These are phyloP conservation scores for Suhomyces taliae DNA, from an alignment of 1,139 yeast genomes.

Conservation along the genomic window DNA sequence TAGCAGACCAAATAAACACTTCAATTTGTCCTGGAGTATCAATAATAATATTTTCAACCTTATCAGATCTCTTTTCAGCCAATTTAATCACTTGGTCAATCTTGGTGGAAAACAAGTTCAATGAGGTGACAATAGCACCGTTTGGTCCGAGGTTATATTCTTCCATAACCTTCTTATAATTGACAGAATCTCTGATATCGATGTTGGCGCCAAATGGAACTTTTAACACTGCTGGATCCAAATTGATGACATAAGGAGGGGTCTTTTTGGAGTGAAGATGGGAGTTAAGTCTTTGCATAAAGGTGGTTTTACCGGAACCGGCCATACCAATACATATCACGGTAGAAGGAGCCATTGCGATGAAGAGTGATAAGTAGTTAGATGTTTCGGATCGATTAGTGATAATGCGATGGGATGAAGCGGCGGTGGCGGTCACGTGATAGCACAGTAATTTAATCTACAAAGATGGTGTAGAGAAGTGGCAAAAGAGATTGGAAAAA, in stretches of 20 bases:
- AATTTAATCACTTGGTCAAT: slow-evolving; percentile 90
- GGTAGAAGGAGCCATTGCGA: slow-evolving; percentile 57
- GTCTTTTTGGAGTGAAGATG: slow-evolving; percentile 73
- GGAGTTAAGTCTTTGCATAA: slow-evolving; percentile 91
- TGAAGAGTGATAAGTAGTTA: background rate
- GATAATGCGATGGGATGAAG: slow-evolving; percentile 4
- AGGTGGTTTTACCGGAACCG: slow-evolving; percentile 97
- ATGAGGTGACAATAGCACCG: slow-evolving; percentile 95
- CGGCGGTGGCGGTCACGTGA: background rate
- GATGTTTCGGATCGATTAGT: background rate
- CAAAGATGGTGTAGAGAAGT: background rate
- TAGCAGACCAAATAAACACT: slow-evolving; percentile 95
- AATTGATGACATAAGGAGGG: slow-evolving; percentile 85
- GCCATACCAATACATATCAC: slow-evolving; percentile 95
- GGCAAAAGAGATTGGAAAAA: background rate
- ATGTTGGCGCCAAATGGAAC: slow-evolving; percentile 93
- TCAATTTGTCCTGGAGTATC: slow-evolving; percentile 99
- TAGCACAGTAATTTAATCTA: background rate
- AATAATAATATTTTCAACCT: slow-evolving; percentile 70
- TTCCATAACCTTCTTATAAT: slow-evolving; percentile 95
- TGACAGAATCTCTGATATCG: slow-evolving; percentile 94
- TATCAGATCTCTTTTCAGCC: slow-evolving; percentile 75
- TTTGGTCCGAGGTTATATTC: slow-evolving; percentile 91
- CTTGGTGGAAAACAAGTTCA: slow-evolving; percentile 89
- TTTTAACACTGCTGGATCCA: slow-evolving; percentile 94